Conservation (phyloP, 129 eudicot species). For the Flaveria ramosissima region DNA sequence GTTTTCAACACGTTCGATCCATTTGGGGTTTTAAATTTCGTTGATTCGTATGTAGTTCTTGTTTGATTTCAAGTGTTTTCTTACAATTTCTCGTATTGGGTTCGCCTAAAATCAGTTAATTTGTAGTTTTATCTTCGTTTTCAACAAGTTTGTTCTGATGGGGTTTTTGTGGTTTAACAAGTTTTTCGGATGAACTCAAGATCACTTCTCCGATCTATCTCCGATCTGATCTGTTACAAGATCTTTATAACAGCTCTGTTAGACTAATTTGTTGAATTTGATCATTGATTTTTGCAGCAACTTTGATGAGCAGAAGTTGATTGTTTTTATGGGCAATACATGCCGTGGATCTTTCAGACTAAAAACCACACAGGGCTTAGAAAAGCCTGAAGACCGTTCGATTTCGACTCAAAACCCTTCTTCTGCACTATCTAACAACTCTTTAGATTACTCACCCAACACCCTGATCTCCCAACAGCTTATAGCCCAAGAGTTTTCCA, state of each 20-base stretch:
- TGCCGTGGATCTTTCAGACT: slow-evolving; percentile 96
- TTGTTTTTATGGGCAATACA: slow-evolving; percentile 99
- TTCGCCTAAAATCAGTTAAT: not conserved
- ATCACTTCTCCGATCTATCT: not conserved
- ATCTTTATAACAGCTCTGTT: slow-evolving; percentile 14
- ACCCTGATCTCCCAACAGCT: slow-evolving; percentile 52
- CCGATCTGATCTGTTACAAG: slow-evolving; percentile 25
- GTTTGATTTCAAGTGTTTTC: not conserved
- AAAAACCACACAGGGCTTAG: slow-evolving; percentile 59
- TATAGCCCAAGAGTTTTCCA: slow-evolving; percentile 60
- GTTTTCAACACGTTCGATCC: too few relatives aligned
- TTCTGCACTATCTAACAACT: slow-evolving; percentile 32
- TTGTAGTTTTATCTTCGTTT: slow-evolving; percentile 1
- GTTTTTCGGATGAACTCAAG: too few relatives aligned
- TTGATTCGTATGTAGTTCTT: not conserved
- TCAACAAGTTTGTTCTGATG: not conserved
- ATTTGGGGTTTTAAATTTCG: too few relatives aligned
- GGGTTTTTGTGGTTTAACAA: not conserved
- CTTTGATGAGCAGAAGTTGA: slow-evolving; percentile 41
- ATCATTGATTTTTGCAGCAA: slow-evolving; percentile 23
- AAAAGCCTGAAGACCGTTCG: slow-evolving; percentile 72
- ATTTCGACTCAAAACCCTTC: slow-evolving; percentile 39
- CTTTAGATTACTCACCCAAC: slow-evolving; percentile 54
- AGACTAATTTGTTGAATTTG: not conserved
- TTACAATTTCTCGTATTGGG: not conserved